Percentiles rank a stretch among this genome's conserved stretches.
Evolutionary conservation across 2,329 filamentous ascomycete genomes (phyloP).

Genomic region (Didymella glomerata): DNA sequence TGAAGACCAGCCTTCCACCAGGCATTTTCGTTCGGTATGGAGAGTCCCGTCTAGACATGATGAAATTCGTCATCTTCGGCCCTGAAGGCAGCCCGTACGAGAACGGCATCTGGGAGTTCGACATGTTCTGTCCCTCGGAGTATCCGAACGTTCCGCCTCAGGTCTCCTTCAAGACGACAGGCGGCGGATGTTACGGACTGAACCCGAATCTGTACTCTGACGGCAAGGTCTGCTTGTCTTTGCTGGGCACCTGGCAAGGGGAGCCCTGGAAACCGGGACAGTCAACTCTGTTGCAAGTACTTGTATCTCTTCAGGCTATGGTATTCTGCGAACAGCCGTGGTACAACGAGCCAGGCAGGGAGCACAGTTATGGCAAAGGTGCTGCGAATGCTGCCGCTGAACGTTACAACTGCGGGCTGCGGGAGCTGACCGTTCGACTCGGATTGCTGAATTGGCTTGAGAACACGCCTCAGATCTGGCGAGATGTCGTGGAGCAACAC

Average conservation of each 20-base stretch:
- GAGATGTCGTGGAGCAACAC: slow-evolving; percentile 37
- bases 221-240: slow-evolving; percentile 52
- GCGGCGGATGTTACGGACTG: slow-evolving; percentile 51
- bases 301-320: slow-evolving; percentile 67
- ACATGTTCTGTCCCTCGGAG: slow-evolving; percentile 55
- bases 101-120: slow-evolving; percentile 64
- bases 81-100: slow-evolving; percentile 63
- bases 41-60: slow-evolving; percentile 57
- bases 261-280: slow-evolving; percentile 56
- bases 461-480: slow-evolving; percentile 29
- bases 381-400: slow-evolving; percentile 21
- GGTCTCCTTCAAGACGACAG: slow-evolving; percentile 58
- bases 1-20: slow-evolving; percentile 59
- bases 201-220: slow-evolving; percentile 63
- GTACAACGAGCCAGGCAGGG: slow-evolving; percentile 62
- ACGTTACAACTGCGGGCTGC: slow-evolving; percentile 40
- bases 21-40: slow-evolving; percentile 62
- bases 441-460: slow-evolving; percentile 49
- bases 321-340: slow-evolving; percentile 63
- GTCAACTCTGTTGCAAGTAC: slow-evolving; percentile 62
- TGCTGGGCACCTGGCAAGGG: slow-evolving; percentile 54
- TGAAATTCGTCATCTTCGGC: slow-evolving; percentile 62
- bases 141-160: slow-evolving; percentile 57
- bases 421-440: slow-evolving; percentile 39
- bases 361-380: slow-evolving; percentile 22